Evolutionary conservation across 495 filamentous ascomycete genomes (phyloP).

Genomic region (Hypoxylon intermedium): DNA sequence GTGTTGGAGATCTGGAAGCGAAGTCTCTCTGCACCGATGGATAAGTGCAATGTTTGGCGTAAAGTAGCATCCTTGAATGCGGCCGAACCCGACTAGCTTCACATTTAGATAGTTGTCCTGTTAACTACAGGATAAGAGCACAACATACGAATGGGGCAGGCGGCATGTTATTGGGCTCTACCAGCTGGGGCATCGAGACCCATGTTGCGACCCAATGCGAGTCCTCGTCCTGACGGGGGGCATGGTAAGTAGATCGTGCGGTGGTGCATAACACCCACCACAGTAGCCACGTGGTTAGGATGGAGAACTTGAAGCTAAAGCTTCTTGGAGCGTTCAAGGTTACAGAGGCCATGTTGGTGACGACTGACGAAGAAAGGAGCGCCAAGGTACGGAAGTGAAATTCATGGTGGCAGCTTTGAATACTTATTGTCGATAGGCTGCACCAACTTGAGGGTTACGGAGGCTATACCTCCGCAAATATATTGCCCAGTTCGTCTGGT

Average conservation of each 20-base stretch:
- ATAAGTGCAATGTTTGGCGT: conserved; percentile 70
- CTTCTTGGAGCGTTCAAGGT: conserved; percentile 16
- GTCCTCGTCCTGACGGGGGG: conserved; percentile 38
- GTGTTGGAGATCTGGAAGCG: conserved; percentile 72
- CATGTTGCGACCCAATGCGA: conserved; percentile 70
- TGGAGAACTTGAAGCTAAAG: conserved; percentile 24
- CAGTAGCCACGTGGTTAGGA: conserved; percentile 28
- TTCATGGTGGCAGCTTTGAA: conserved; percentile 15
- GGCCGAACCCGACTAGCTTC: conserved; percentile 32
- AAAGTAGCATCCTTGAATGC: conserved; percentile 64
- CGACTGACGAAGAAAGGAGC: conserved; percentile 2
- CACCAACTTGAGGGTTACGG: conserved; percentile 16
- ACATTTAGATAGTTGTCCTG: conserved; percentile 7
- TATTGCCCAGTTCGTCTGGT: conserved; percentile 16
- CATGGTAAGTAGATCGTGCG: conserved; percentile 25
- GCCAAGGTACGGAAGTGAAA: conserved; percentile 18
- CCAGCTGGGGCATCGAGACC: conserved; percentile 71
- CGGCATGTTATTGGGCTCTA: conserved; percentile 68
- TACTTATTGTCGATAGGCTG: conserved; percentile 24
- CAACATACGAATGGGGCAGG: conserved; percentile 63
- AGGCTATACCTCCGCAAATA: conserved; percentile 24
- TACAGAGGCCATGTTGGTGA: conserved; percentile 12
- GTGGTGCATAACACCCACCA: conserved; percentile 27
- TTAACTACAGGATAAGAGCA: not conserved
- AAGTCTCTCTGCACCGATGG: conserved; percentile 61